Base-by-base conservation (phyloP, 1,284 basidiomycete genomes). In the Lignosus rhinocerotis region DNA sequence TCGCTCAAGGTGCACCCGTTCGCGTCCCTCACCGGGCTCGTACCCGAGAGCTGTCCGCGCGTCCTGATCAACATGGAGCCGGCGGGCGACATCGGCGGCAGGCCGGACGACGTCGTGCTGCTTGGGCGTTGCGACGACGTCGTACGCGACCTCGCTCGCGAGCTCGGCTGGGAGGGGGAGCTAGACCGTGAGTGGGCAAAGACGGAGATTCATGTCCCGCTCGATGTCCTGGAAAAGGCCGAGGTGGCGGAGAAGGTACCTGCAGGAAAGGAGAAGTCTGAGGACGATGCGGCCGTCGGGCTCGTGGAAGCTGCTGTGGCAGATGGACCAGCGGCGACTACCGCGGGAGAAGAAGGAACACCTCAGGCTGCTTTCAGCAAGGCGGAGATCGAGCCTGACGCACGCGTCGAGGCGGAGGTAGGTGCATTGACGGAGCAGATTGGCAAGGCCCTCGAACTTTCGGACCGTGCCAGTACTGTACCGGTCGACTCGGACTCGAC, bases 1-100 rank as follows among this genome's bases (percentile, higher is more conserved):
- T 97, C 94, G 1, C 80, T 97, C 30, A 88, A 86, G 9, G 90
- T 93, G 9, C 82, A 88, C 53, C 91, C 90, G 4, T 93, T 93
- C 67, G 89, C 90, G 6, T 80, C 82, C 0, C 79, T 93, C 25
- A 81, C 84, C 9, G 70, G 73, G 30, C 70, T 82, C 61, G 81
- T 84, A 1, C 74, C 76, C 7, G 61, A 72, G 2, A 63, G 65
- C 16, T 90, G 88, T 67, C 86, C 85, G 14, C 84, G 90, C 14
- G 81, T 87, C 8, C 75, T 89, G 34, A 83, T 92, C 67, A 92
- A 92, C 65, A 75, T 90, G 45, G 87, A 90, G 43, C 72, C 69
- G 4, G 89, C 87, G 0, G 88, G 88, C 0, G 73, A 80, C 66
- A 79, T 92, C 52, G 86, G 86, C 1, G 61, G 70, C 19, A 72